These are phyloP conservation scores for Coprinopsis marcescibilis DNA, from an alignment of 768 basidiomycete species.

Conservation along the genomic window DNA sequence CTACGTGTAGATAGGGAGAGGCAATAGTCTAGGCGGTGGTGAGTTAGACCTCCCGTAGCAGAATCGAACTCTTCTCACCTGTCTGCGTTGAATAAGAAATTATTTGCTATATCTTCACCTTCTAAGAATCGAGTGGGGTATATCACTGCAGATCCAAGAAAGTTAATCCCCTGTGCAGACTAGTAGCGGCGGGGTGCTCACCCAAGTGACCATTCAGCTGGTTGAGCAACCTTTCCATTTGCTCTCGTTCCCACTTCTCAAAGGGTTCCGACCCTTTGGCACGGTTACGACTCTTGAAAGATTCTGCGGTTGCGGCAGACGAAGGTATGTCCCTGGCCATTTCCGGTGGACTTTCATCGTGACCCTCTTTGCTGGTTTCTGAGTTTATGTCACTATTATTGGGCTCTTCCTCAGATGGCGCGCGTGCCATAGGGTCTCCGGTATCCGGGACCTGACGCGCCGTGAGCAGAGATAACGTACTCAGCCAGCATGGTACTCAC, in stretches of 20 bases:
- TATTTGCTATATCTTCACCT: slow-evolving; percentile 87
- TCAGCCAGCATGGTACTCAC: slow-evolving; percentile 33
- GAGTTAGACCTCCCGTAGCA: not conserved
- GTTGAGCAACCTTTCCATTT: slow-evolving; percentile 80
- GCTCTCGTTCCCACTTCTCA: slow-evolving; percentile 76
- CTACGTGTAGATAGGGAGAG: slow-evolving; percentile 69
- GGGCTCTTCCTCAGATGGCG: slow-evolving; percentile 47
- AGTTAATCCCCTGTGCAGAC: slow-evolving; percentile 1
- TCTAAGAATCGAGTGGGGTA: slow-evolving; percentile 87
- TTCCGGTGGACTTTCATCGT: slow-evolving; percentile 12
- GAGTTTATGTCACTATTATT: slow-evolving; percentile 25
- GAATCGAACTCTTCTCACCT: slow-evolving; percentile 35
- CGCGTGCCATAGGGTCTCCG: slow-evolving; percentile 43
- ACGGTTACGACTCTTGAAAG: slow-evolving; percentile 30
- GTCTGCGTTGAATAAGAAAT: slow-evolving; percentile 91
- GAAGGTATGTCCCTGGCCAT: slow-evolving; percentile 21
- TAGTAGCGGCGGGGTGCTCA: slow-evolving; percentile 26
- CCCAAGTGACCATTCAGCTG: slow-evolving; percentile 85
- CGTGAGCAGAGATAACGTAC: slow-evolving; percentile 1
- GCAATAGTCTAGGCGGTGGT: slow-evolving; percentile 45
- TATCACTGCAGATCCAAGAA: slow-evolving; percentile 46
- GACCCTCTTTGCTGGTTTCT: slow-evolving; percentile 27
- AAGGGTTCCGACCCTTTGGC: slow-evolving; percentile 61
- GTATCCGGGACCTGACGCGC: slow-evolving; percentile 37
- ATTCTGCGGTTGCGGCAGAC: slow-evolving; percentile 16